Evolutionary conservation across 805 yeast genomes (phyloP), one percentile per base, ranked within the genome.

Genomic region (Sugiyamaella valdiviana): DNA sequence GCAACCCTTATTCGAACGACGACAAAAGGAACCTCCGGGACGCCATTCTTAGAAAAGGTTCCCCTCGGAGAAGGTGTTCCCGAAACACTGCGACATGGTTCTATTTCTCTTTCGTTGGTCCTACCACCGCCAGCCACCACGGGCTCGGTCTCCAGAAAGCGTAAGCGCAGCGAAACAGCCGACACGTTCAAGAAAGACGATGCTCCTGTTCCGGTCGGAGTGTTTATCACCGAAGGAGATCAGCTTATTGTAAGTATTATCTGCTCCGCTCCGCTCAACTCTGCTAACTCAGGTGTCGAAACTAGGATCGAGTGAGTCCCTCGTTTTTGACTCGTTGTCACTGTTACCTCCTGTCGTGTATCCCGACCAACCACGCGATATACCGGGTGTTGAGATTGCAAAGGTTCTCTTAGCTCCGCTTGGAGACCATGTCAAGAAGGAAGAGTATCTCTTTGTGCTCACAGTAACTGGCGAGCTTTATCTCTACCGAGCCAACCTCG

Each of bases 381-480:
- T n/a, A 14, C 44, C 44, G 5, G 39, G 40, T 6, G 19, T 17
- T 4, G 45, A 37, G 35, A 29, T 49, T 10, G 32, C 32, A 12
- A 44, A 85, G 63, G 72, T 83, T 0, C 74, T 83, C 63, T 66
- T 79, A 15, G 75, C 79, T 40, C 76, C 75, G 41, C 59, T 88
- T 24, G 96, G 96, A 4, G 85, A 83, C 57, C 62, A 66, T 6
- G 55, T 62, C 29, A 53, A 61, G 23, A 72, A 75, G 39, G 82
- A 80, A 42, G 89, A 85, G 56, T 80, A 80, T 61, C 63, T 89
- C 50, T 74, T 88, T 0, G 71, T 86, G 6, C 66, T 87, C 44
- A 88, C 95, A 0, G 78, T 81, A 60, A 93, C 95, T 46, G 95
- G 95, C 57, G 93, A 87, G 62, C 68, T 88, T 1, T 69, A 79